Conservation (phyloP, 306 rosid genomes). For the Pyrus communis region DNA sequence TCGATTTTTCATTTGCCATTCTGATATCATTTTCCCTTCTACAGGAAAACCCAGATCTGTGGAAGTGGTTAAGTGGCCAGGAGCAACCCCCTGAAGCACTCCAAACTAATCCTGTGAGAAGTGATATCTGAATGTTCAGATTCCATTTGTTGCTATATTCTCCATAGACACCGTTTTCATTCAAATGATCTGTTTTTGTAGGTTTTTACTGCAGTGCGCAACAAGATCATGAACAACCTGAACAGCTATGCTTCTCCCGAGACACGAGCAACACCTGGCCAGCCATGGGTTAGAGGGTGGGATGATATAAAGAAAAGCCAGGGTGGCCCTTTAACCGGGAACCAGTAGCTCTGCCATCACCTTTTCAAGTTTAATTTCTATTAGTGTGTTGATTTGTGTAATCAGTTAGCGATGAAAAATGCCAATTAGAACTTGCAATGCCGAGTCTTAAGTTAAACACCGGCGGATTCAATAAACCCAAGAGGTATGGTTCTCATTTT, state of each 20-base stretch:
- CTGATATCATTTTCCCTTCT: conserved; percentile 15
- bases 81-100: conserved; percentile 69
- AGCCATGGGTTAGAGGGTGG: conserved; percentile 96
- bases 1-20: background rate
- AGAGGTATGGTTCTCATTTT: background rate
- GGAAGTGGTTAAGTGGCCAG: conserved; percentile 89
- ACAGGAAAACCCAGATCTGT: conserved; percentile 88
- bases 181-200: conserved; percentile 18
- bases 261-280: conserved; percentile 71
- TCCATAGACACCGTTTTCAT: conserved; percentile 12
- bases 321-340: conserved; percentile 61
- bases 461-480: background rate
- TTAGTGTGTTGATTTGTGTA: conserved; percentile 2
- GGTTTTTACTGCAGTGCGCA: conserved; percentile 63
- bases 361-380: background rate
- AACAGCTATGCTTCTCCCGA: conserved; percentile 55
- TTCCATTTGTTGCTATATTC: background rate
- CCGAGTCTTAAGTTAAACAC: background rate
- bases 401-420: background rate
- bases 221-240: conserved; percentile 50
- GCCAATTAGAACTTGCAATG: background rate
- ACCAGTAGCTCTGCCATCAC: conserved; percentile 40
- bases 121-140: conserved; percentile 6
- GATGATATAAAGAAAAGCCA: conserved; percentile 69
- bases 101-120: conserved; percentile 60